These are phyloP conservation scores for Barbarea vulgaris DNA, from an alignment of 345 rosid genomes.

Conservation along the genomic window DNA sequence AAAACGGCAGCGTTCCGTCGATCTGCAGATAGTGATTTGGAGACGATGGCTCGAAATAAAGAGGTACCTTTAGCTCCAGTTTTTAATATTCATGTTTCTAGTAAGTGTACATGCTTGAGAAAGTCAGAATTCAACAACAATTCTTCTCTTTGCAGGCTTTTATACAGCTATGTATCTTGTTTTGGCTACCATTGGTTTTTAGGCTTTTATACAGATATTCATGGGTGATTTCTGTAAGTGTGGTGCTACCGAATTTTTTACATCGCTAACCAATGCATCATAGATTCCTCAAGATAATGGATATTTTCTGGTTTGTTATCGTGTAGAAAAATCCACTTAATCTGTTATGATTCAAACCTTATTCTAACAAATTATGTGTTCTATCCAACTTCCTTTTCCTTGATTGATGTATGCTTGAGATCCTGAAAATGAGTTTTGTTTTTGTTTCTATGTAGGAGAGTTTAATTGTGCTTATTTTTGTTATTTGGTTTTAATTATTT, in stretches of 20 bases:
- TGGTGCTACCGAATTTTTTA: slow-evolving; percentile 16
- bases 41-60: no score
- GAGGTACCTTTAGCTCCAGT: no score
- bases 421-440: slow-evolving; percentile 51
- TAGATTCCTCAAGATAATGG: slow-evolving; percentile 21
- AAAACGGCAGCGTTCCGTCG: no score
- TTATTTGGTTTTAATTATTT: slow-evolving; percentile 33
- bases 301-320: no score
- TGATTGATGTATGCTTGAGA: slow-evolving; percentile 35
- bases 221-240: slow-evolving; percentile 36
- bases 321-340: neutral
- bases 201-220: slow-evolving; percentile 11
- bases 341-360: neutral
- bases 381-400: slow-evolving; percentile 7
- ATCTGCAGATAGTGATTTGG: no score
- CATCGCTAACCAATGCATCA: slow-evolving; percentile 29
- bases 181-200: slow-evolving; percentile 19
- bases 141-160: no score
- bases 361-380: slow-evolving; percentile 24
- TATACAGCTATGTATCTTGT: slow-evolving; percentile 28
- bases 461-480: slow-evolving; percentile 38
- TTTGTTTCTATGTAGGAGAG: slow-evolving; percentile 77
- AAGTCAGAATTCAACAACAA: no score
- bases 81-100: no score
- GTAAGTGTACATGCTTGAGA: no score